Conservation (phyloP, 441 rosid genomes). For the Cnidoscolus chayamansa region DNA sequence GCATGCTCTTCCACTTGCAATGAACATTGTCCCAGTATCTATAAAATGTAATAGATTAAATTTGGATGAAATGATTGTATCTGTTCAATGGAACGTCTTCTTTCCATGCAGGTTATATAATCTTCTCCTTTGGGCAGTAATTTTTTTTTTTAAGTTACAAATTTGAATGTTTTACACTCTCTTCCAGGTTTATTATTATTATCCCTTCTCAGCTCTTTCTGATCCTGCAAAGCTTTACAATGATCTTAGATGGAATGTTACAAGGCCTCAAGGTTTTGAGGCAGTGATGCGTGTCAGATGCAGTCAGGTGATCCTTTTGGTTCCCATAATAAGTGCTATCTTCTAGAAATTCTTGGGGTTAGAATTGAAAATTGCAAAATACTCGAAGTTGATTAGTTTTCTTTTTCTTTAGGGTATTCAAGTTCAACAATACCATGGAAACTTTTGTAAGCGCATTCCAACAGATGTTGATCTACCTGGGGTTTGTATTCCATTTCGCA, state of each 20-base stretch:
- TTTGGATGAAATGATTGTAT: not conserved
- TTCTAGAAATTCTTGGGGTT: not conserved
- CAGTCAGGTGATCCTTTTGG: constrained; percentile 64
- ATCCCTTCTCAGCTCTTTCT: constrained; percentile 85
- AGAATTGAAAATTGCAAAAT: constrained; percentile 1
- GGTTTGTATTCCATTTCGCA: constrained; percentile 41
- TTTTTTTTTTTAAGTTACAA: constrained; percentile 8
- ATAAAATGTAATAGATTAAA: not conserved
- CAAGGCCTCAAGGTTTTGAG: constrained; percentile 98
- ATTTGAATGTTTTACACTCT: constrained; percentile 18
- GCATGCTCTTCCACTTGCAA: not conserved
- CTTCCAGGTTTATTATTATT: constrained; percentile 82
- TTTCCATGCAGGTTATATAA: constrained; percentile 5
- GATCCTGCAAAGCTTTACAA: constrained; percentile 97
- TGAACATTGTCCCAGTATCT: not conserved
- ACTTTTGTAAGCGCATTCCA: constrained; percentile 96
- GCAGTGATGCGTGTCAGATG: constrained; percentile 99
- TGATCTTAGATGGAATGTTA: constrained; percentile 97
- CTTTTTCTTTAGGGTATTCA: constrained; percentile 75
- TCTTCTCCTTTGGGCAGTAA: constrained; percentile 6
- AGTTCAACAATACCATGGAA: constrained; percentile 94
- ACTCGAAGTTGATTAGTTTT: constrained; percentile 23
- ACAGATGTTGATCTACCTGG: constrained; percentile 79
- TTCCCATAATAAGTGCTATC: not conserved
- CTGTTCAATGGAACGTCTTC: not conserved